Conservation (phyloP, 192 early-diverging fungal genomes). For the Coemansia sp. region DNA sequence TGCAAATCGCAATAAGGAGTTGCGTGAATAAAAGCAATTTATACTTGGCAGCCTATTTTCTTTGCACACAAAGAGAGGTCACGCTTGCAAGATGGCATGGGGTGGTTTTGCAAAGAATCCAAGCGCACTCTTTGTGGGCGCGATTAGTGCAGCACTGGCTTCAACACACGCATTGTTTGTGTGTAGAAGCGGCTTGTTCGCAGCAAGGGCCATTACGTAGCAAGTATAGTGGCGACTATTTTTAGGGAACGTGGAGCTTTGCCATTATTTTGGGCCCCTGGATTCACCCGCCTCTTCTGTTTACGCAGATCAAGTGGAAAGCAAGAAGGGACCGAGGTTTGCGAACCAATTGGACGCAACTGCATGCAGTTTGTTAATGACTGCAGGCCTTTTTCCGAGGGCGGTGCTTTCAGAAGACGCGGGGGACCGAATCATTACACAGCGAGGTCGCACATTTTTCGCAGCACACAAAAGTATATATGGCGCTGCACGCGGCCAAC, state of each 20-base stretch:
- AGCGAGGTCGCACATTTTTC: background rate
- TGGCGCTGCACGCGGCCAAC: background rate
- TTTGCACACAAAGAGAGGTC: background rate
- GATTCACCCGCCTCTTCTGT: conserved; percentile 3
- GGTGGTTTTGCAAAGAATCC: background rate
- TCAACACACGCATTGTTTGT: background rate
- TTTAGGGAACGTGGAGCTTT: background rate
- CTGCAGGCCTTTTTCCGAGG: conserved; percentile 1
- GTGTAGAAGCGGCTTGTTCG: conserved; percentile 2
- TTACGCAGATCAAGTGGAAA: background rate
- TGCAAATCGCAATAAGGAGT: background rate
- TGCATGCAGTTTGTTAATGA: background rate
- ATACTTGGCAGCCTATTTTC: background rate
- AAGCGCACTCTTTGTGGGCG: background rate
- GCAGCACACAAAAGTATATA: conserved; percentile 3
- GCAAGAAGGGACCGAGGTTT: background rate
- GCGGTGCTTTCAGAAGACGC: conserved; percentile 1
- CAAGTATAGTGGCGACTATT: conserved; percentile 5
- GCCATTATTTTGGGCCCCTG: background rate
- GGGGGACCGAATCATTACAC: background rate
- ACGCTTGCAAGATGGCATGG: background rate
- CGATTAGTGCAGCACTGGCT: background rate
- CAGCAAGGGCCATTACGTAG: background rate
- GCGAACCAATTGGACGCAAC: background rate
- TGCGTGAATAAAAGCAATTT: background rate